Conservation (phyloP, 2,329 filamentous ascomycete genomes). For the Mycosphaerella arachidis region DNA sequence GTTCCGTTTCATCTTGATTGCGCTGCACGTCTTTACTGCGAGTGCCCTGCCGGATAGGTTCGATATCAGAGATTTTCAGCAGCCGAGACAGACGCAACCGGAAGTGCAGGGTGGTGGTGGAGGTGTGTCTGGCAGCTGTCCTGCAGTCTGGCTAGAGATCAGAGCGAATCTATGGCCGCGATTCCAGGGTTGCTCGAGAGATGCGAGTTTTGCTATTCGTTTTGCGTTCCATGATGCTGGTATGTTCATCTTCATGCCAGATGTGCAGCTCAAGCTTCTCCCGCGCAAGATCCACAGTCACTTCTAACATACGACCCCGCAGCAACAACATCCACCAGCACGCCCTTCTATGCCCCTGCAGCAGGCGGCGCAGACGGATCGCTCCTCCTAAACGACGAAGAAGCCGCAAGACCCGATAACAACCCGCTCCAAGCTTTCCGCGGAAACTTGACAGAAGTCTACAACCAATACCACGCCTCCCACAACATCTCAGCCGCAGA, state of each 20-base stretch:
- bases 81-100: neutral
- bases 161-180: conserved; percentile 8
- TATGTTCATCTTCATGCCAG: neutral
- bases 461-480: conserved; percentile 24
- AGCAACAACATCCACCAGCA: conserved; percentile 10
- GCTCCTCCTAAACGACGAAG: conserved; percentile 36
- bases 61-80: neutral
- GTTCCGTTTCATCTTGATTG: neutral
- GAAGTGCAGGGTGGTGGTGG: neutral
- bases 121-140: conserved; percentile 1
- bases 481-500: conserved; percentile 47
- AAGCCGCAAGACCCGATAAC: conserved; percentile 38
- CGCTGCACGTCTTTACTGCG: neutral
- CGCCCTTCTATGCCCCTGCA: conserved; percentile 22
- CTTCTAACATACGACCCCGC: neutral
- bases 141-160: conserved; percentile 13
- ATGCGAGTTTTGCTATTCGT: conserved; percentile 25
- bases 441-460: conserved; percentile 38
- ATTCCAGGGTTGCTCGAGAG: conserved; percentile 11
- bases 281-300: neutral
- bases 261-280: neutral
- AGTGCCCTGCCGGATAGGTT: neutral
- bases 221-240: conserved; percentile 32
- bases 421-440: conserved; percentile 45
- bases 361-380: conserved; percentile 40